Conservation (phyloP, 148 eudicot species). For the Cornus controversa region DNA sequence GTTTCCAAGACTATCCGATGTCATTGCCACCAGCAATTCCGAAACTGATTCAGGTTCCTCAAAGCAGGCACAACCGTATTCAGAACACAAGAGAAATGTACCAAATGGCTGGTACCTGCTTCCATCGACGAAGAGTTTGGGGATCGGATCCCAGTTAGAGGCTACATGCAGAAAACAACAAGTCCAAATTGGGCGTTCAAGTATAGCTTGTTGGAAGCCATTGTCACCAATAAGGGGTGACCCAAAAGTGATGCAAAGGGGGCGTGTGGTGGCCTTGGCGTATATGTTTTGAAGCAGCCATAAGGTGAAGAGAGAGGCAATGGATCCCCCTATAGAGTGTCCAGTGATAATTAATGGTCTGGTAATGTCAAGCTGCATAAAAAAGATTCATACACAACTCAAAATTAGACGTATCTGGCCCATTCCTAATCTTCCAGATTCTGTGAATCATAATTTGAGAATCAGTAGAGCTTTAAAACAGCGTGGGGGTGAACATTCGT, state of each 20-base stretch:
- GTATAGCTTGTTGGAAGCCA: slow-evolving; percentile 28
- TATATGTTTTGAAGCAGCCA: slow-evolving; percentile 26
- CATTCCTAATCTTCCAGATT: too few relatives aligned
- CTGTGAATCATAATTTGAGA: too few relatives aligned
- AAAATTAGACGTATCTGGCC: too few relatives aligned
- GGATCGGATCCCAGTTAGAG: slow-evolving; percentile 16
- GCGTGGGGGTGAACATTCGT: too few relatives aligned
- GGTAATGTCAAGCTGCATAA: slow-evolving; percentile 11
- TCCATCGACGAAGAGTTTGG: neutral
- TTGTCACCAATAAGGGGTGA: slow-evolving; percentile 33
- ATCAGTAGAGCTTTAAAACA: too few relatives aligned
- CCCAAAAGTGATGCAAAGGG: slow-evolving; percentile 37
- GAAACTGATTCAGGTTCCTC: slow-evolving; percentile 26
- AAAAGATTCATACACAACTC: neutral
- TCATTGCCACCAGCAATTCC: slow-evolving; percentile 15
- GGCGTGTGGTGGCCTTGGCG: slow-evolving; percentile 10
- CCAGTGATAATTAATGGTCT: slow-evolving; percentile 30
- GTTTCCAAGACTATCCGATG: neutral
- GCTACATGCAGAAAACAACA: slow-evolving; percentile 28
- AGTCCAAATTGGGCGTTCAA: slow-evolving; percentile 28
- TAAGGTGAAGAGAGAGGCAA: slow-evolving; percentile 37
- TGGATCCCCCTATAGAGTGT: slow-evolving; percentile 31
- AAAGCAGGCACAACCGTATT: slow-evolving; percentile 22
- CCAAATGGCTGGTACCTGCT: slow-evolving; percentile 33
- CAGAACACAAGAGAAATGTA: slow-evolving; percentile 23